Evolutionary conservation across 768 basidiomycete genomes (phyloP), one percentile per base, ranked within the genome.

Genomic region (Hericium rajendrae): DNA sequence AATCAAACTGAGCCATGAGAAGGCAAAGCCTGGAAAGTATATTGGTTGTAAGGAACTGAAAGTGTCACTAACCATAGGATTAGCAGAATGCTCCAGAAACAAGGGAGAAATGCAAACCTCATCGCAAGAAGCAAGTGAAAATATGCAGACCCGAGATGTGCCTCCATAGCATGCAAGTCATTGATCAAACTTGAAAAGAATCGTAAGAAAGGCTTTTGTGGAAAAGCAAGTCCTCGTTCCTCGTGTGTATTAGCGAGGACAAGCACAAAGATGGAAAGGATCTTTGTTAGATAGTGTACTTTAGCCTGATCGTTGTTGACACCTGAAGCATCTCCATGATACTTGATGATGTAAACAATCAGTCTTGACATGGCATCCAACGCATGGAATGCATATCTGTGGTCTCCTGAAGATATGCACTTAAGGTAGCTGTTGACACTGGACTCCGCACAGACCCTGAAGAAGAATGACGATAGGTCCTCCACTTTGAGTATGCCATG

Each of bases 291-390:
- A 73, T 97, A 98, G 69, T 95, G 91, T 12, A 94, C 91, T 70
- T 97, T 97, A 16, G 94, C 92, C 64, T 92, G 88, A 64, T 95
- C 94, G 65, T 91, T 92, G 71, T 94, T 91, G 58, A 91, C 78
- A 10, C 91, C 93, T 12, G 88, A 84, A 26, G 94, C 91, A 73
- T 99, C 97, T 11, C 94, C 97, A 64, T 98, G 95, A 70, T 98
- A 97, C 76, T 98, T 98, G 82, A 98, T 94, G 73, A 99, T 94
- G 71, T 97, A 93, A 38, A 92, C 89, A 62, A 99, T 91, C 59
- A 99, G 77, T 61, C 93, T 84, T 39, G 95, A 92, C 77, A 97
- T 84, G 1, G 97, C 94, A 70, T 99, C 97, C 65, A 98, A 76
- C 15, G 93, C 89, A 68, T 91, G 93, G 76, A 94, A 97, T 22